A percentile compares a stretch with the other conserved stretches of the same genome.
Conservation (phyloP, 208 protist genomes). For the Leishmania arabica region DNA sequence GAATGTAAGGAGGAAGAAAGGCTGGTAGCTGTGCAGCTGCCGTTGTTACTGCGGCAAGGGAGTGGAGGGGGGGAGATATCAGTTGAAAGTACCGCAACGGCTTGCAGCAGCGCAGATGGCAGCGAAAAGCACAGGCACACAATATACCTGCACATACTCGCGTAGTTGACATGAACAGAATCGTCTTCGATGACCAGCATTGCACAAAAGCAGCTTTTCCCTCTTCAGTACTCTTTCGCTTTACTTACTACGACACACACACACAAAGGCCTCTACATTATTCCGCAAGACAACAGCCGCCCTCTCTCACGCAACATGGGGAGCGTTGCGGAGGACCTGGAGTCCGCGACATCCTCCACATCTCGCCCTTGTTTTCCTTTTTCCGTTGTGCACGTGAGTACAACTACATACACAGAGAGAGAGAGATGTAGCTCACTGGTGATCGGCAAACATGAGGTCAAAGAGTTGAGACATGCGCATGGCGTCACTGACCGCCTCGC, state of each 20-base stretch:
- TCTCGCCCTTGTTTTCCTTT: background rate
- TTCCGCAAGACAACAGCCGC: background rate
- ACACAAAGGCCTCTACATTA: background rate
- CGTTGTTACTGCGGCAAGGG: background rate
- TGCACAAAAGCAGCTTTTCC: background rate
- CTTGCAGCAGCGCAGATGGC: background rate
- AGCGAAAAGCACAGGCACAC: background rate
- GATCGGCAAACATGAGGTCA: conserved; percentile 71
- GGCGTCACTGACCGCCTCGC: conserved; percentile 57
- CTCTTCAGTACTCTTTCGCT: background rate
- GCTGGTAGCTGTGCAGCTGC: background rate
- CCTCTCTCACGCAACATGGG: background rate
- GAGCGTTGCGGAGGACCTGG: background rate
- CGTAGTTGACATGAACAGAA: background rate
- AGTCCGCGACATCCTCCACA: background rate
- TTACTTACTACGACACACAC: background rate
- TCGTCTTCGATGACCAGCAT: background rate
- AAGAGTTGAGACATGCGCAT: conserved; percentile 79
- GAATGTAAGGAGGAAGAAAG: background rate
- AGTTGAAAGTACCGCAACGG: background rate
- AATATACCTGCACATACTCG: background rate
- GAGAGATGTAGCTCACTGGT: conserved; percentile 3
- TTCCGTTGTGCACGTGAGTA: background rate
- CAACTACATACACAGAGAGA: background rate
- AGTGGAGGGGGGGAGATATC: background rate